phyloP scores from a whole-genome alignment of 495 filamentous ascomycete species.

The Penicillium angulare region DNA sequence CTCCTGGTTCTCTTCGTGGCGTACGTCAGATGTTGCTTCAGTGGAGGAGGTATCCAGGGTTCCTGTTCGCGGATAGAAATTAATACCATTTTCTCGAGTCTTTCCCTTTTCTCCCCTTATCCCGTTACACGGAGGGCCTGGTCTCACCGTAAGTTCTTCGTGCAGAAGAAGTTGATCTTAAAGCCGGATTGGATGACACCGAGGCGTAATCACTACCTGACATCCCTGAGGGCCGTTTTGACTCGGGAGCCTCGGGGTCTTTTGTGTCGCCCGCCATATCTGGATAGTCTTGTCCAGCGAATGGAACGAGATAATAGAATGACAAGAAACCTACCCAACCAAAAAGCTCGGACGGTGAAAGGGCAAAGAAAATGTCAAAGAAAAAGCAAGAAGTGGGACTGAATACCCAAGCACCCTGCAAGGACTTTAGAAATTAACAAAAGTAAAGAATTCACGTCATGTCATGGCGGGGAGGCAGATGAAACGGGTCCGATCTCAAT shows the following conservation, averaged over 20 bases:
- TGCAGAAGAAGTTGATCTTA: constrained; percentile 19
- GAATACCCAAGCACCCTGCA: not conserved
- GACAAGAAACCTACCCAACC: constrained; percentile 1
- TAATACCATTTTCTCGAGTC: not conserved
- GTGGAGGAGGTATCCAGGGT: constrained; percentile 31
- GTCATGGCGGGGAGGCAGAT: not conserved
- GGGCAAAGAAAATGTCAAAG: not conserved
- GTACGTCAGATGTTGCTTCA: constrained; percentile 27
- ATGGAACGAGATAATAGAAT: not conserved
- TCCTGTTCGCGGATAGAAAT: constrained; percentile 24
- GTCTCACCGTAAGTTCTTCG: constrained; percentile 39
- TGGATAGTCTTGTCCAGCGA: not conserved
- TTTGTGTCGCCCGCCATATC: constrained; percentile 22
- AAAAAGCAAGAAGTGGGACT: not conserved
- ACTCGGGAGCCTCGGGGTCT: constrained; percentile 11
- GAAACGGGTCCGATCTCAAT: constrained; percentile 1
- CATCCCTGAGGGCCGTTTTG: constrained; percentile 11
- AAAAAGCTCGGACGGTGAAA: not conserved
- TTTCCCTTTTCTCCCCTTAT: not conserved
- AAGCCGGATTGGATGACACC: constrained; percentile 8
- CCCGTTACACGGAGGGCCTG: constrained; percentile 15
- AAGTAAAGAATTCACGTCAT: not conserved
- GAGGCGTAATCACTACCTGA: constrained; percentile 10
- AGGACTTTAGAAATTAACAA: not conserved
- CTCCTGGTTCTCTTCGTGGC: constrained; percentile 30